Evolutionary conservation across 768 basidiomycete species (phyloP), one percentile per base, ranked within the genome.

Genomic region (Cyclocybe cylindracea): DNA sequence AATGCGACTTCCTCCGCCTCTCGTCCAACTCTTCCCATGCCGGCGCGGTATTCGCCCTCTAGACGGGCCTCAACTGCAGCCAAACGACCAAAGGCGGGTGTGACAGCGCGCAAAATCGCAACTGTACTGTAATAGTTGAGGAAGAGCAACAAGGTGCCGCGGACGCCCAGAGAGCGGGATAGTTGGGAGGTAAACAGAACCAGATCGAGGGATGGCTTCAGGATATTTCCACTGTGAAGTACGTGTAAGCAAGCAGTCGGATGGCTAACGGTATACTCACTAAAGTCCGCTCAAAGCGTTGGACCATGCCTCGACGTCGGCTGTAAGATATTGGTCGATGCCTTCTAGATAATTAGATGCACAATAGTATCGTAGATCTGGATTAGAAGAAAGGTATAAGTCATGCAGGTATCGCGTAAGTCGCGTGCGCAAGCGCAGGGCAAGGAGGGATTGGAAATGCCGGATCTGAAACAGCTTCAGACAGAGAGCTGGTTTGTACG

Each of bases 1-100:
- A 98, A 98, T 84, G 96, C 96, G 34, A 98, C 79, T 66, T 98
- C 95, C 64, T 98, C 96, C 16, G 87, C 84, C 61, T 98, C 94
- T 53, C 94, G 73, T 0, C 89, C 93, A 5, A 98, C 82, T 31
- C 96, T 70, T 0, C 87, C 86, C 61, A 98, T 86, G 0, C 93
- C 94, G 0, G 85, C 82, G 16, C 96, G 77, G 62, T 95, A 98
- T 60, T 97, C 96, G 10, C 96, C 96, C 61, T 98, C 82, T 32
- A 98, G 69, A 31, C 85, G 80, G 0, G 94, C 93, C 64, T 97
- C 94, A 3, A 89, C 80, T 0, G 91, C 90, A 0, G 95, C 93
- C 10, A 98, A 77, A 33, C 85, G 81, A 0, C 95, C 96, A 69
- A 98, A 98, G 0, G 94, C 89, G 0, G 95, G 96, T 0, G 96